Percentiles rank a stretch among this genome's conserved stretches.
Evolutionary conservation across 164 flowering plant genomes (phyloP).

Genomic region (Nymphaea colorata): DNA sequence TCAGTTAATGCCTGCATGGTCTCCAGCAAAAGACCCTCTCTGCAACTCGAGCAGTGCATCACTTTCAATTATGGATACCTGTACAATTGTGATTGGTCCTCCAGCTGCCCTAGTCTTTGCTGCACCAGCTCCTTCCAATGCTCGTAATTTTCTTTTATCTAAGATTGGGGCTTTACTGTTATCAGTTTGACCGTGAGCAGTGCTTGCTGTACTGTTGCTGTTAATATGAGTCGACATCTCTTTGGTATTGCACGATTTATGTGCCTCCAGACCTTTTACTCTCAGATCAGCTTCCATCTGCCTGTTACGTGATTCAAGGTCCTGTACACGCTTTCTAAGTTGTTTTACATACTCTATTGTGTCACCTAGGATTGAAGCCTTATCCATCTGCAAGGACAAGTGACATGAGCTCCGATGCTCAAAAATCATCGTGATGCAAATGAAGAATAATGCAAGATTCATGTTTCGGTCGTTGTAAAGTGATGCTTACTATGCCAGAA

Average conservation of each 20-base stretch:
- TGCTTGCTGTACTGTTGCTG: background rate
- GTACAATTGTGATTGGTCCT: slow-evolving; percentile 17
- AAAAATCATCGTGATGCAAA: no score
- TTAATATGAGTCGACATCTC: slow-evolving; percentile 9
- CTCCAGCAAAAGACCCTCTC: slow-evolving; percentile 70
- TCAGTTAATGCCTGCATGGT: slow-evolving; percentile 58
- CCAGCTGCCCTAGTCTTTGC: slow-evolving; percentile 32
- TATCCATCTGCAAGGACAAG: slow-evolving; percentile 56
- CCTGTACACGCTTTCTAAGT: slow-evolving; percentile 52
- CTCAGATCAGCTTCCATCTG: slow-evolving; percentile 28
- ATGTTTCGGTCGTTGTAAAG: no score
- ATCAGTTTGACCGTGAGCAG: slow-evolving; percentile 1
- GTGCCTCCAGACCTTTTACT: slow-evolving; percentile 8
- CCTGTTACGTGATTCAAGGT: slow-evolving; percentile 46
- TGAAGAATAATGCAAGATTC: no score
- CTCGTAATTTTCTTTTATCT: slow-evolving; percentile 54
- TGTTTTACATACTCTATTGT: slow-evolving; percentile 95
- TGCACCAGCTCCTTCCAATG: slow-evolving; percentile 33
- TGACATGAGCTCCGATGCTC: background rate
- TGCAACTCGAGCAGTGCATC: slow-evolving; percentile 80
- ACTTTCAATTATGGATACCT: slow-evolving; percentile 87
- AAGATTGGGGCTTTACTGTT: slow-evolving; percentile 6
- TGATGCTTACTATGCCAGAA: no score
- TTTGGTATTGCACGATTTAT: slow-evolving; percentile 11
- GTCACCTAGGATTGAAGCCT: slow-evolving; percentile 91